phyloP scores from a whole-genome alignment of 257 asterid species.

The Gentiana macrophylla region DNA sequence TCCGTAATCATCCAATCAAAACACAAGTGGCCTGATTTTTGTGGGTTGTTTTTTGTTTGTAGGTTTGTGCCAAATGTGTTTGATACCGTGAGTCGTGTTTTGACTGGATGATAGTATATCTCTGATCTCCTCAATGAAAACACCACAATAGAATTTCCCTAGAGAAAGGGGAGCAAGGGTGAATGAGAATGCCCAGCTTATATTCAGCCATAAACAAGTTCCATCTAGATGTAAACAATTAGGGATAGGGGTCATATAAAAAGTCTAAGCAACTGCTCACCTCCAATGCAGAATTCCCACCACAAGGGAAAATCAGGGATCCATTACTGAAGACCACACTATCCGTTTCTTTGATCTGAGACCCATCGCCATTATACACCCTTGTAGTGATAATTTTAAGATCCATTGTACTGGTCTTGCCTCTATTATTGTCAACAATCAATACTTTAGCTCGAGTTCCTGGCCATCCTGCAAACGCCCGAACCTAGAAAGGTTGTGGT shows the following conservation, averaged over 20 bases:
- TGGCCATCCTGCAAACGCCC: slow-evolving; percentile 99
- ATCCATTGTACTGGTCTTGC: slow-evolving; percentile 34
- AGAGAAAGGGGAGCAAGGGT: too few species aligned
- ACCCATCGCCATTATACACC: slow-evolving; percentile 24
- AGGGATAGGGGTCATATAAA: not conserved
- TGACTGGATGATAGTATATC: too few species aligned
- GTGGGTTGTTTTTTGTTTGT: too few species aligned
- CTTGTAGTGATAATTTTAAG: slow-evolving; percentile 72
- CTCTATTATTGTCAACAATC: slow-evolving; percentile 34
- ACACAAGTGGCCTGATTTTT: too few species aligned
- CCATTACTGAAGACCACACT: slow-evolving; percentile 49
- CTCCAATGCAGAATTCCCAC: slow-evolving; percentile 60
- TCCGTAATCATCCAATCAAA: too few species aligned
- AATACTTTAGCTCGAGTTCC: slow-evolving; percentile 79
- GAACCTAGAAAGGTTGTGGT: slow-evolving; percentile 64
- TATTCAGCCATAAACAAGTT: not conserved
- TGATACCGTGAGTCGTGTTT: too few species aligned
- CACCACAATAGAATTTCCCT: too few species aligned
- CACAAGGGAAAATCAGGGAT: slow-evolving; percentile 70
- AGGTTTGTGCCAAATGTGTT: too few species aligned
- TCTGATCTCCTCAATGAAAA: too few species aligned
- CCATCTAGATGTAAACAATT: not conserved
- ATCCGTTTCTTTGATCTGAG: slow-evolving; percentile 31
- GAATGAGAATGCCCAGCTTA: too few species aligned
- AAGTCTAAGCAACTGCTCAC: slow-evolving; percentile 26